These are phyloP conservation scores for Halteria grandinella DNA, from an alignment of 73 alveolate genomes.

Conservation along the genomic window DNA sequence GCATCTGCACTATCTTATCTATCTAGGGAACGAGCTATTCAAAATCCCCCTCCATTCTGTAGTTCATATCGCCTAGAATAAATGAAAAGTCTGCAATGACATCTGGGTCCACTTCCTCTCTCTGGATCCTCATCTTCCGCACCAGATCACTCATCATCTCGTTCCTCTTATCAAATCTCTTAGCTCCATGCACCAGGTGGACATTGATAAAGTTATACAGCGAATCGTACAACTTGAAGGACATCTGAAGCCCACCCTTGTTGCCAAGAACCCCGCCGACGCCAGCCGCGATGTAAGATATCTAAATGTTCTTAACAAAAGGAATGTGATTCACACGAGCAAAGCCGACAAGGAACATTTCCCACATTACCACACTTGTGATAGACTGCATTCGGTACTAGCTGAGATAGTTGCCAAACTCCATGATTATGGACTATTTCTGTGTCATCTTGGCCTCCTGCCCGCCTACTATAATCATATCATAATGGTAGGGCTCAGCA, in stretches of 20 bases:
- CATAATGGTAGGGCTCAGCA: constrained; percentile 18
- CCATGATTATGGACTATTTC: constrained; percentile 22
- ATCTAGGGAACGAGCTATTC: constrained; percentile 30
- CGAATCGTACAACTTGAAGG: constrained; percentile 76
- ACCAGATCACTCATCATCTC: constrained; percentile 67
- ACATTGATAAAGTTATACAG: constrained; percentile 75
- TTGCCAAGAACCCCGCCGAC: constrained; percentile 91
- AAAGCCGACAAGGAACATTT: constrained; percentile 55
- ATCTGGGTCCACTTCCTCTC: constrained; percentile 58
- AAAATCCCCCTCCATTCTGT: constrained; percentile 66
- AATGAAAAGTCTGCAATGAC: constrained; percentile 71
- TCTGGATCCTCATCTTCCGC: constrained; percentile 51
- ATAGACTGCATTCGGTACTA: constrained; percentile 1
- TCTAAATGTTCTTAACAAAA: not conserved
- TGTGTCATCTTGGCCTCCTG: constrained; percentile 46
- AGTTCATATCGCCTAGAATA: constrained; percentile 89
- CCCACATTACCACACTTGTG: constrained; percentile 52
- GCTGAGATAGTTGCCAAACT: constrained; percentile 17
- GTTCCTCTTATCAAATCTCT: constrained; percentile 69
- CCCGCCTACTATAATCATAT: constrained; percentile 35
- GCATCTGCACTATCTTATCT: not conserved
- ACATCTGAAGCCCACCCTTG: constrained; percentile 86
- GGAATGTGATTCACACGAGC: constrained; percentile 9
- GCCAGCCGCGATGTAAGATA: constrained; percentile 77
- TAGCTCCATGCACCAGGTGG: constrained; percentile 83